These are phyloP conservation scores for Penicillium aurantiogriseum DNA, from an alignment of 2,329 filamentous ascomycete genomes.

Conservation along the genomic window DNA sequence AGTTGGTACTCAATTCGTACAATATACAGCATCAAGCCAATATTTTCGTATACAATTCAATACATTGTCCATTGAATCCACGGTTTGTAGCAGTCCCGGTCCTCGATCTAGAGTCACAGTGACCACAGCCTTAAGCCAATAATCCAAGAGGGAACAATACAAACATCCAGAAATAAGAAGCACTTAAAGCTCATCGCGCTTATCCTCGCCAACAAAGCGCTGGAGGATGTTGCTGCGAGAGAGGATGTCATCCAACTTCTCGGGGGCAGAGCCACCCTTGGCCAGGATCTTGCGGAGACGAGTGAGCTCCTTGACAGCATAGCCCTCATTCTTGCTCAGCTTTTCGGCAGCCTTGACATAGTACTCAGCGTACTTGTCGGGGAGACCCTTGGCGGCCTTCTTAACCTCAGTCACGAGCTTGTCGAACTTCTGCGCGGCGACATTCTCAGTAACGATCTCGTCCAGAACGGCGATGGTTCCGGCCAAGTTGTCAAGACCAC, in stretches of 20 bases:
- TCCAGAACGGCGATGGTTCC: constrained; percentile 82
- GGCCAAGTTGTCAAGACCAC: constrained; percentile 72
- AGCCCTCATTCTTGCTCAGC: constrained; percentile 72
- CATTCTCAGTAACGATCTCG: constrained; percentile 69
- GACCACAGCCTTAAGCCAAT: neutral
- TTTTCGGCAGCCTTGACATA: constrained; percentile 91
- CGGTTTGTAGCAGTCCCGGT: neutral
- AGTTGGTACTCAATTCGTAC: constrained; percentile 6
- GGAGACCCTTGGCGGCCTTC: constrained; percentile 65
- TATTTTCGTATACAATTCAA: constrained; percentile 4
- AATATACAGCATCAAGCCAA: constrained; percentile 11
- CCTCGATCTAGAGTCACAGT: neutral
- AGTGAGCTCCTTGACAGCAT: constrained; percentile 79
- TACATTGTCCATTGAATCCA: neutral
- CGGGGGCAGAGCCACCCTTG: constrained; percentile 79
- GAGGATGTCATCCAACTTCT: constrained; percentile 86
- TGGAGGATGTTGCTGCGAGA: constrained; percentile 84
- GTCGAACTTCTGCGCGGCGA: constrained; percentile 60
- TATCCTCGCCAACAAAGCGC: constrained; percentile 66
- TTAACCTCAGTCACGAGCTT: constrained; percentile 69
- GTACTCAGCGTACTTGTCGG: constrained; percentile 86
- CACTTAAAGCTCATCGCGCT: constrained; percentile 67
- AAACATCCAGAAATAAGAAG: constrained; percentile 14
- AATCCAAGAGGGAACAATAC: constrained; percentile 19
- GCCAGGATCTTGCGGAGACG: constrained; percentile 75